phyloP scores from a whole-genome alignment of 805 yeast species.

The Candida ponderosae region DNA sequence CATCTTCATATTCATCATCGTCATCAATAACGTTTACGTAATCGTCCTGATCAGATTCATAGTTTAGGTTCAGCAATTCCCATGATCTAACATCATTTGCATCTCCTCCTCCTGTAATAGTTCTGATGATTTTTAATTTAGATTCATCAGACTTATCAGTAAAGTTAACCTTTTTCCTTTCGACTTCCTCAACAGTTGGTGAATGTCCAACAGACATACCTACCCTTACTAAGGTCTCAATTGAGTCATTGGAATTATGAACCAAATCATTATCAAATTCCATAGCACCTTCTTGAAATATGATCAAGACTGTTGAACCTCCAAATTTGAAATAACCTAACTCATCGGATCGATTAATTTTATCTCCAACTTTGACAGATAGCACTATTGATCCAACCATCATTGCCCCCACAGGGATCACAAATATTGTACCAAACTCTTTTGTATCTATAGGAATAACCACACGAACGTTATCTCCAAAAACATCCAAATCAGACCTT shows the following conservation, averaged over 20 bases:
- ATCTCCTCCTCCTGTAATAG: conserved; percentile 45
- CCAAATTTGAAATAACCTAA: conserved; percentile 95
- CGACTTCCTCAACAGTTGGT: conserved; percentile 38
- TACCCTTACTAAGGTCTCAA: conserved; percentile 80
- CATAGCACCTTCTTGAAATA: conserved; percentile 47
- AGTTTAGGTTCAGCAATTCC: conserved; percentile 14
- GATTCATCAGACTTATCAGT: conserved; percentile 37
- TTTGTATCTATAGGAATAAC: conserved; percentile 69
- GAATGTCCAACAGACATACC: conserved; percentile 91
- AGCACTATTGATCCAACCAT: conserved; percentile 91
- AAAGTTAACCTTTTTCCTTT: conserved; percentile 39
- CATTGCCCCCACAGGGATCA: conserved; percentile 94
- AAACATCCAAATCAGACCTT: conserved; percentile 80
- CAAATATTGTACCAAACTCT: conserved; percentile 69
- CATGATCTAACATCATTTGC: conserved; percentile 12
- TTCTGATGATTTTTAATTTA: conserved; percentile 43
- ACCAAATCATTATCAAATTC: conserved; percentile 68
- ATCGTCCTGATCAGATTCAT: background rate
- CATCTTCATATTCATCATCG: conserved; percentile 2
- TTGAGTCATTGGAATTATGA: conserved; percentile 54
- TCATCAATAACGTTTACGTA: conserved; percentile 10
- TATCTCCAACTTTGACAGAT: conserved; percentile 54
- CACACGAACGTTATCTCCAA: conserved; percentile 82
- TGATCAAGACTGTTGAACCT: conserved; percentile 75
- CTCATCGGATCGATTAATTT: conserved; percentile 65